Evolutionary conservation across 2,329 filamentous ascomycete species (phyloP), one percentile per base, ranked within the genome.

Genomic region (Alternaria sp.): DNA sequence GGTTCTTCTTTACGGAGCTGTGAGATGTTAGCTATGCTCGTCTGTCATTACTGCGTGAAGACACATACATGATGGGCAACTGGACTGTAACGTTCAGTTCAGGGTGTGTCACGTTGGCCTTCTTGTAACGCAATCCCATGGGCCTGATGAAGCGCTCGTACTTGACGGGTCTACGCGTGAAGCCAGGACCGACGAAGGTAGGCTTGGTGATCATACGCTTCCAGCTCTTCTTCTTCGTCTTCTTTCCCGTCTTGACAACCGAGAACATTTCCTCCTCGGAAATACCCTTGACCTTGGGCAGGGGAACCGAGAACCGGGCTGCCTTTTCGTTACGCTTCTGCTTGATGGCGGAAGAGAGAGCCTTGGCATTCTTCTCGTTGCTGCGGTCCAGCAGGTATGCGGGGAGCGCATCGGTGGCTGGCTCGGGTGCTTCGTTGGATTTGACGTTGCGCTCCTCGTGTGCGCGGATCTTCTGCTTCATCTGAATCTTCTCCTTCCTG

Each of bases 361-460:
- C 91, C 81, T 97, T 91, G 36, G 89, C 89, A 69, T 89, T 88
- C 65, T 85, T 89, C 59, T 85, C 83, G 68, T 89, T 85, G 49
- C 83, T 85, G n/a, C 95, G 89, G 83, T 99, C 95, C 66, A 99
- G 89, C 78, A 99, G 87, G 81, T 98, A 99, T 72, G 93, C 90
- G 53, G 95, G 95, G 72, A 98, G 85, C 59, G 95, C 92, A 51
- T 92, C 92, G 69, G 86, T 88, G 27, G 89, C 89, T 63, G 94
- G 92, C 80, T 95, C 91, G 72, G 90, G 87, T 68, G 91, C 89
- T 57, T 90, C 89, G 32, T 87, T 84, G 9, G 91, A 92, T 83
- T 98, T 97, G 85, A 98, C 89, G 77, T 97, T 96, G 82, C 93
- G 90, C 85, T 97, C 92, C 82, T 99, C 95, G 84, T 97, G 92